Base-by-base conservation (phyloP, 2,329 filamentous ascomycete species). In the Dactylellina haptotyla region DNA sequence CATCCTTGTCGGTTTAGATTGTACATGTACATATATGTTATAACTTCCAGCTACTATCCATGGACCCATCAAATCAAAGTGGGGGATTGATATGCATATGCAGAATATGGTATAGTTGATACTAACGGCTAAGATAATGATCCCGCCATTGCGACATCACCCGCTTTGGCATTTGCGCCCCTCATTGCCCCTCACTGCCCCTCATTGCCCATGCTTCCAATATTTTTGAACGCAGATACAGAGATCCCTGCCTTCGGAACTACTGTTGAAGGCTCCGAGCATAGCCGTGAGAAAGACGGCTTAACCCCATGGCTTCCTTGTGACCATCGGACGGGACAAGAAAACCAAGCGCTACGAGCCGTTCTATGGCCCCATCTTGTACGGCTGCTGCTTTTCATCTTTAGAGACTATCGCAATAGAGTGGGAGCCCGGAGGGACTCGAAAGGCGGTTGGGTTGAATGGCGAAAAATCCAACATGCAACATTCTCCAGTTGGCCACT, bases 381-480 rank as follows among this genome's bases (percentile, higher is more conserved):
- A 18, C 43, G 30, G 50, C n/a, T n/a, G n/a, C n/a, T n/a, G 30
- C 28, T 65, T 46, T 54, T 64, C 59, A 25, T 48, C 32, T 20
- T 50, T 41, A n/a, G 14, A 43, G 25, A 23, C 51, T 43, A 39
- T 6, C 6, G 14, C 9, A 18, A 16, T 5, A 8, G 41, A 28
- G 30, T 25, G 20, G 51, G 34, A 41, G 18, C 14, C 18, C 37
- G 37, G 37, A 41, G 23, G 28, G 34, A 58, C 25, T 66, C 51
- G 16, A n/a, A n/a, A n/a, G 62, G 62, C 51, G 41, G 30, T 25
- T 50, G 67, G 65, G 67, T 72, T 72, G 67, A 45, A 46, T 16
- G 9, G 26, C 16, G 48, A 10, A 59, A 72, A 72, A 65, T 58
- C 59, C 67, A 65, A 72, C 67, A 46, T 46, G n/a, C 41, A n/a